Conservation (phyloP, 108 stramenopile species). For the Cylindrotheca fusiformis region DNA sequence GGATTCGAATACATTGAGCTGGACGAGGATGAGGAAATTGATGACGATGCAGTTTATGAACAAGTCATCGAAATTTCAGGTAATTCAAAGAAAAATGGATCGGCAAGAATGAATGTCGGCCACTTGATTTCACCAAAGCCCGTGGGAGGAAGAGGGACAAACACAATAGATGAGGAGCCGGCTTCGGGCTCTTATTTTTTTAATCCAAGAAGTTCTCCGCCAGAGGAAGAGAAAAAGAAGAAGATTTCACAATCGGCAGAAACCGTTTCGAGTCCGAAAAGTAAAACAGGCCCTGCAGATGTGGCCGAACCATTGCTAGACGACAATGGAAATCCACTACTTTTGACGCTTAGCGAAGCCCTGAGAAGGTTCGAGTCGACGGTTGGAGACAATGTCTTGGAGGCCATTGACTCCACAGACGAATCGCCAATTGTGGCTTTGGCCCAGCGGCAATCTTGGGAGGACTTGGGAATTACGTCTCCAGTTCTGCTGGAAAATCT, state of each 20-base stretch:
- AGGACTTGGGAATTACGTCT: slow-evolving; percentile 67
- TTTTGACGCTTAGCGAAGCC: slow-evolving; percentile 66
- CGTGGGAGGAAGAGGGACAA: slow-evolving; percentile 47
- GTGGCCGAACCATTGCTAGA: slow-evolving; percentile 36
- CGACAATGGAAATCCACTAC: slow-evolving; percentile 61
- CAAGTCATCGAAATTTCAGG: not conserved
- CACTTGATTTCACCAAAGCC: slow-evolving; percentile 58
- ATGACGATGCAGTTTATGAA: not conserved
- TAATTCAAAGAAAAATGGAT: slow-evolving; percentile 19
- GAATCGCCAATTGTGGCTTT: slow-evolving; percentile 18
- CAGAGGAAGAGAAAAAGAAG: slow-evolving; percentile 9
- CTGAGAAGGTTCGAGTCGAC: slow-evolving; percentile 41
- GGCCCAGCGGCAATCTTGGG: slow-evolving; percentile 34
- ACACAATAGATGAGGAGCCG: slow-evolving; percentile 2
- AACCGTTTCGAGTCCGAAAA: not conserved
- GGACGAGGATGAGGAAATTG: slow-evolving; percentile 22
- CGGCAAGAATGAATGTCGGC: slow-evolving; percentile 35
- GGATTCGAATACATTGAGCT: slow-evolving; percentile 28
- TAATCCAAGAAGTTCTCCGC: slow-evolving; percentile 10
- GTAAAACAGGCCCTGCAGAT: slow-evolving; percentile 4
- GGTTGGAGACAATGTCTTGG: slow-evolving; percentile 18
- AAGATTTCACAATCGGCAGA: not conserved
- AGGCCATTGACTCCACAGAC: slow-evolving; percentile 13
- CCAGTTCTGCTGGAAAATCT: slow-evolving; percentile 54
- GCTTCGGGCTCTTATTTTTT: slow-evolving; percentile 44